These are phyloP conservation scores for Escallonia rubra DNA, from an alignment of 129 eudicot genomes.

Conservation along the genomic window DNA sequence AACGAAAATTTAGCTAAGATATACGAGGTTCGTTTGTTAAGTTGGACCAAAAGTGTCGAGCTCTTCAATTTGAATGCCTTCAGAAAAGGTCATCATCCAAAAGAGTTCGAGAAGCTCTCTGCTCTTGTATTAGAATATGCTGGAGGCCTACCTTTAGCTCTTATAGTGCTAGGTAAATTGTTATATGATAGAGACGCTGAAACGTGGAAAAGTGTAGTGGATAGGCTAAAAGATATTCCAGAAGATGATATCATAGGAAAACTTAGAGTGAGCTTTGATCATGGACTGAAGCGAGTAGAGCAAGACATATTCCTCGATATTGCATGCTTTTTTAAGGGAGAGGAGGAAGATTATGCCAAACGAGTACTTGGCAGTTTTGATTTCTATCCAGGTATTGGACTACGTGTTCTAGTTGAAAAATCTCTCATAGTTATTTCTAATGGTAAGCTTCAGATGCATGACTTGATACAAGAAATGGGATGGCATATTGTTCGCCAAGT, in stretches of 20 bases:
- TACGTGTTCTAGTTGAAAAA: not conserved
- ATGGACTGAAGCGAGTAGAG: too few relatives aligned
- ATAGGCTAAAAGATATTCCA: too few relatives aligned
- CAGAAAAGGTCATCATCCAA: not conserved
- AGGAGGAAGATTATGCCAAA: not conserved
- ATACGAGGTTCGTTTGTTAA: not conserved
- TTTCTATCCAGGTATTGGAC: not conserved
- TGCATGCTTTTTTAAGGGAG: not conserved
- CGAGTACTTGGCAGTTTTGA: not conserved
- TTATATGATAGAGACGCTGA: too few relatives aligned
- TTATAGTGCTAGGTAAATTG: too few relatives aligned
- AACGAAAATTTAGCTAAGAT: not conserved
- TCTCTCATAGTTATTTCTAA: not conserved
- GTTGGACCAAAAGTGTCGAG: not conserved
- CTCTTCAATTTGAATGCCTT: slow-evolving; percentile 17
- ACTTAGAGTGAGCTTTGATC: too few relatives aligned
- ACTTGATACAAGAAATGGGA: too few relatives aligned
- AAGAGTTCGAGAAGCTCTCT: too few relatives aligned
- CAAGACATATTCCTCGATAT: not conserved
- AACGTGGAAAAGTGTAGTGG: too few relatives aligned
- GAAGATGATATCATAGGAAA: too few relatives aligned
- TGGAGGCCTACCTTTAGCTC: too few relatives aligned
- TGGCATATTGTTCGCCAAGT: too few relatives aligned
- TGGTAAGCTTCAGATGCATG: not conserved
- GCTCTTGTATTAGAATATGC: too few relatives aligned